phyloP scores from a whole-genome alignment of 2,329 filamentous ascomycete genomes.

The Penicillium janthinellum region DNA sequence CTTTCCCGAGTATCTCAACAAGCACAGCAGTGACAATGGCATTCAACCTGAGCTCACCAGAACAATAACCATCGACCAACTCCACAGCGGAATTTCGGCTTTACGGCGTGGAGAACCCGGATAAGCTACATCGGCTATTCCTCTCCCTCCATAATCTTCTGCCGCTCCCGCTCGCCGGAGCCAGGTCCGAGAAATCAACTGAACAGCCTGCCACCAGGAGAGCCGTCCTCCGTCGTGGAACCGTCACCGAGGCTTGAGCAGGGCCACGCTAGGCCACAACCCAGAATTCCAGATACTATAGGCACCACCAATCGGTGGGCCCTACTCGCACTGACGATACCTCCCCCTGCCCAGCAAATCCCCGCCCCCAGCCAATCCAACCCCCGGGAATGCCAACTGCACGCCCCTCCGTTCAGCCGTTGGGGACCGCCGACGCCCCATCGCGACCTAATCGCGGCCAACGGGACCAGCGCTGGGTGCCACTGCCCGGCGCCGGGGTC shows the following conservation, averaged over 20 bases:
- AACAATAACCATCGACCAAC: neutral
- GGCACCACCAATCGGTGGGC: neutral
- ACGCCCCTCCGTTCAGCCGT: slow-evolving; percentile 1
- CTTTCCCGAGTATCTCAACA: neutral
- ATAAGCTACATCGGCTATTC: slow-evolving; percentile 21
- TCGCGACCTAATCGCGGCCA: slow-evolving; percentile 5
- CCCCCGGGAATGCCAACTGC: slow-evolving; percentile 13
- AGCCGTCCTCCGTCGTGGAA: too few species aligned
- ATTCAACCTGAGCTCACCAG: neutral
- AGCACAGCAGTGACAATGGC: neutral
- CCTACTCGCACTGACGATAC: neutral
- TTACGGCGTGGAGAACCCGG: neutral
- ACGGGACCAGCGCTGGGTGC: neutral
- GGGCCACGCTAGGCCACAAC: neutral
- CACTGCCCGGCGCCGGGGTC: neutral
- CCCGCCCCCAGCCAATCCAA: slow-evolving; percentile 13
- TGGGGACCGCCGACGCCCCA: slow-evolving; percentile 9
- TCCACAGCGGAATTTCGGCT: slow-evolving; percentile 2
- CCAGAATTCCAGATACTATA: neutral
- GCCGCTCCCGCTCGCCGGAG: slow-evolving; percentile 18
- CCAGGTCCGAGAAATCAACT: slow-evolving; percentile 13
- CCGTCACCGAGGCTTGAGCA: too few species aligned
- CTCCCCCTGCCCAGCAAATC: neutral
- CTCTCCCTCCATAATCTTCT: slow-evolving; percentile 19
- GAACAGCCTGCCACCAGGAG: neutral